Base-by-base conservation (phyloP, 2,329 filamentous ascomycete genomes). In the Ceratocystis destructans region DNA sequence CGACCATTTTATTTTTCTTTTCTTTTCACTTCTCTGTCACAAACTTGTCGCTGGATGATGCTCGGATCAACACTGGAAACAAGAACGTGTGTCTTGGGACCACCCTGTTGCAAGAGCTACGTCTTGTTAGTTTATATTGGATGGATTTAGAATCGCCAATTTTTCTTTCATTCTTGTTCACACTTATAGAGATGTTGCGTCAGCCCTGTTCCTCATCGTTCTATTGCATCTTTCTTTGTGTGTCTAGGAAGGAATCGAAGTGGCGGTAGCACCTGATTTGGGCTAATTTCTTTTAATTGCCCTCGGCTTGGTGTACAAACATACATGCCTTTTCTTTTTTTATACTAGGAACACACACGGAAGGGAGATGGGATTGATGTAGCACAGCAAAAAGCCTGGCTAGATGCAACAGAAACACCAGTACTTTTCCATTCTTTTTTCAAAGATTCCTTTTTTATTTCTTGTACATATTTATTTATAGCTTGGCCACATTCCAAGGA, bases 1-100 rank as follows among this genome's bases (percentile, higher is more conserved):
- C 63, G 63, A 64, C 63, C 25, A 25, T 12, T 44, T 41, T 12
- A 41, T 66, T 44, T 53, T n/a, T 64, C 20, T 50, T 63, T 22
- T 37, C 15, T 53, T 31, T 64, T 63, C 44, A n/a, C 64, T 53
- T 62, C 37, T 50, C 25, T 46, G 57, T 28, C 62, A 46, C 22
- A 25, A 31, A 8, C 3, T 59, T 59, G 12, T 15, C 37, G 31
- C 55, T 8, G 55, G 55, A 59, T 37, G 3, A 2, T 8, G 20
- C 20, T 22, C 55, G n/a, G 17, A 59, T 59, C 12, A 17, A 59
- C 55, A 7, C 31, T 15, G 55, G 55, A 59, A 59, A 10, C 25
- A 7, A 5, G 5, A 25, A 15, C 50, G 2, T 53, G 10, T 53
- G 8, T 53, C 4, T 10, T 25, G 8, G 22, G 4, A 17, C 6